Percentiles rank a stretch among this genome's conserved stretches.
Evolutionary conservation across 441 rosid species (phyloP).

Genomic region (Rhodomyrtus psidioides): DNA sequence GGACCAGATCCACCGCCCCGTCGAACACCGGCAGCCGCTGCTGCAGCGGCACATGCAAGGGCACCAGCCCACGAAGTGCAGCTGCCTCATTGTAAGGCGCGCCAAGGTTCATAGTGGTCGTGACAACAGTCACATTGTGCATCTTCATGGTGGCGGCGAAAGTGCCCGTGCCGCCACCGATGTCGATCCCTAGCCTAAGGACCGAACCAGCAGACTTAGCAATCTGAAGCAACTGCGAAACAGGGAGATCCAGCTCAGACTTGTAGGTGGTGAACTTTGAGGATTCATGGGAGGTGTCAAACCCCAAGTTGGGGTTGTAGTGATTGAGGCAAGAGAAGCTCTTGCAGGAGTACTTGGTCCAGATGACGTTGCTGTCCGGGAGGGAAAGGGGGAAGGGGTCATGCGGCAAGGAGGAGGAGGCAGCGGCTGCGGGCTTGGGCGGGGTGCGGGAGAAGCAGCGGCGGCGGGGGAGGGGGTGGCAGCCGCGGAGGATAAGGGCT

Average conservation of each 20-base stretch:
- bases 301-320: conserved; percentile 45
- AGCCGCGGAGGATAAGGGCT: conserved; percentile 76
- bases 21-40: conserved; percentile 88
- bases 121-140: conserved; percentile 57
- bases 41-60: conserved; percentile 88
- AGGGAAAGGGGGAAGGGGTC: conserved; percentile 49
- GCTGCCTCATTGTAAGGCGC: conserved; percentile 84
- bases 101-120: conserved; percentile 87
- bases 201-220: conserved; percentile 50
- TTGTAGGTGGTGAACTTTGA: conserved; percentile 38
- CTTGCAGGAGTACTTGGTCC: conserved; percentile 69
- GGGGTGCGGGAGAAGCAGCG: conserved; percentile 91
- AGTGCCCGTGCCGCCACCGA: conserved; percentile 86
- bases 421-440: conserved; percentile 15
- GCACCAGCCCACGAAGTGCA: conserved; percentile 76
- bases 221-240: conserved; percentile 68
- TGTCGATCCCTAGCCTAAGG: conserved; percentile 70
- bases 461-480: conserved; percentile 96
- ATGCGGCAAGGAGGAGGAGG: conserved; percentile 30
- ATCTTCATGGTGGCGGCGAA: conserved; percentile 84
- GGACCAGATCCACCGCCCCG: conserved; percentile 83
- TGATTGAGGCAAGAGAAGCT: conserved; percentile 53
- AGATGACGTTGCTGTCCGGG: conserved; percentile 55
- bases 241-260: conserved; percentile 84
- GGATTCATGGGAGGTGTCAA: conserved; percentile 41